Evolutionary conservation across 2,329 filamentous ascomycete genomes (phyloP), one percentile per base, ranked within the genome.

Genomic region (Aureobasidium sp.): DNA sequence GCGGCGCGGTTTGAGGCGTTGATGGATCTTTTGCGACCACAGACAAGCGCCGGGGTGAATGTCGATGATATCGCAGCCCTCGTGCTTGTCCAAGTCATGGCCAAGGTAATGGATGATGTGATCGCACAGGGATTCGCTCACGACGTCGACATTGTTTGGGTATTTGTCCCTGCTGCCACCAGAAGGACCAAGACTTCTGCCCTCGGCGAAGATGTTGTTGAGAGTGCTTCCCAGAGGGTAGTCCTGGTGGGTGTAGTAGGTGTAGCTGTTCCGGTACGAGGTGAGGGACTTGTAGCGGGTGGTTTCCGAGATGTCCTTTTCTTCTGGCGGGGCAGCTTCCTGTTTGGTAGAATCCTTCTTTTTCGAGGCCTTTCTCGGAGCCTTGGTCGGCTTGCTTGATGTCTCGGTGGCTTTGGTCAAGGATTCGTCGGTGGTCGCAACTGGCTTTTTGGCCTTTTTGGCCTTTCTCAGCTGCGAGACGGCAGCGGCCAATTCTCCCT

Each of bases 51-150:
- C 91, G 0, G 93, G 93, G 72, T 92, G 90, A 62, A 96, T 78
- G 71, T 97, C 93, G 68, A 99, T 78, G 48, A 97, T 82, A 69
- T 96, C 91, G 75, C 92, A 91, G 60, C 90, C 89, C 55, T 80
- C 77, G 73, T 94, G 87, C 48, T 84, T 82, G 37, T 84, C 77
- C 20, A 97, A 81, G 2, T 85, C 85, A 0, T 83, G 81, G 2
- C 82, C 84, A n/a, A 95, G 76, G 64, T 89, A 89, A 7, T 83
- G 72, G 49, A 96, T 68, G 15, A 89, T 77, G 68, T 93, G 86
- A 70, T 91, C 88, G 67, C 77, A 79, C 57, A 79, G 70, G n/a
- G 69, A 65, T 48, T 75, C 71, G 71, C 74, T 79, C 68, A 79
- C 76, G 66, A 79, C 69, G 39, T 72, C 68, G 22, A 64, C 44